A percentile compares a stretch with the other conserved stretches of the same genome.
phyloP scores from a whole-genome alignment of 1,284 basidiomycete species.

The Marasmius sp. region DNA sequence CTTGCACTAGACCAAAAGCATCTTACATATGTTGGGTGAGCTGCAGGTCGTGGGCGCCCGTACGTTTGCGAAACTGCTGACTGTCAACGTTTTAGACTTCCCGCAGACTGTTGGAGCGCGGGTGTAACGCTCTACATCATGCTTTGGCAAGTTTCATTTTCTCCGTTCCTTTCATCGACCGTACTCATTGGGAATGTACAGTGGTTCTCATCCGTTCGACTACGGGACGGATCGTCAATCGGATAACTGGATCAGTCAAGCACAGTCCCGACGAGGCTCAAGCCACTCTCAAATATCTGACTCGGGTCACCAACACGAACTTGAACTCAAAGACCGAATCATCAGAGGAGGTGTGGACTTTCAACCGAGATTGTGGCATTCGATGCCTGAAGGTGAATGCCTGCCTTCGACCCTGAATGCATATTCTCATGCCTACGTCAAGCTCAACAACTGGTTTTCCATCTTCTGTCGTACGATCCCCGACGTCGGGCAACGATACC shows the following conservation, averaged over 20 bases:
- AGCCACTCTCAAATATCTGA: constrained; percentile 41
- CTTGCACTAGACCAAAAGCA: constrained; percentile 71
- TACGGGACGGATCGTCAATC: constrained; percentile 37
- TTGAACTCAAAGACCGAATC: constrained; percentile 66
- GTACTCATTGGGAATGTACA: constrained; percentile 24
- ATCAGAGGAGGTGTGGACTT: constrained; percentile 62
- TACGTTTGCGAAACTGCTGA: neutral
- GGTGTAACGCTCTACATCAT: constrained; percentile 80
- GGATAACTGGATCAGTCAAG: constrained; percentile 34
- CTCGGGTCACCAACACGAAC: constrained; percentile 49
- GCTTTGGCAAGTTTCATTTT: constrained; percentile 58
- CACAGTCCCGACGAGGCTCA: constrained; percentile 27
- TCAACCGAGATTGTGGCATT: constrained; percentile 49
- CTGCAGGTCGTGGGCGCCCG: neutral
- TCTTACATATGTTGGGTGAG: constrained; percentile 62
- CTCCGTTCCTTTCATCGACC: neutral
- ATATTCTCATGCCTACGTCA: constrained; percentile 2
- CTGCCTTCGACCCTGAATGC: constrained; percentile 2
- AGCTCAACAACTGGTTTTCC: constrained; percentile 59
- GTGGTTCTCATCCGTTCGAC: constrained; percentile 77
- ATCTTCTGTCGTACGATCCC: constrained; percentile 59
- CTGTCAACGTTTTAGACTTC: constrained; percentile 47
- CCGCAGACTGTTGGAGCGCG: constrained; percentile 82
- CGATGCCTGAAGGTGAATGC: constrained; percentile 57
- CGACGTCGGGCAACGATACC: constrained; percentile 58